Evolutionary conservation across 306 rosid species (phyloP), one percentile per base, ranked within the genome.

Genomic region (Inga laurina): DNA sequence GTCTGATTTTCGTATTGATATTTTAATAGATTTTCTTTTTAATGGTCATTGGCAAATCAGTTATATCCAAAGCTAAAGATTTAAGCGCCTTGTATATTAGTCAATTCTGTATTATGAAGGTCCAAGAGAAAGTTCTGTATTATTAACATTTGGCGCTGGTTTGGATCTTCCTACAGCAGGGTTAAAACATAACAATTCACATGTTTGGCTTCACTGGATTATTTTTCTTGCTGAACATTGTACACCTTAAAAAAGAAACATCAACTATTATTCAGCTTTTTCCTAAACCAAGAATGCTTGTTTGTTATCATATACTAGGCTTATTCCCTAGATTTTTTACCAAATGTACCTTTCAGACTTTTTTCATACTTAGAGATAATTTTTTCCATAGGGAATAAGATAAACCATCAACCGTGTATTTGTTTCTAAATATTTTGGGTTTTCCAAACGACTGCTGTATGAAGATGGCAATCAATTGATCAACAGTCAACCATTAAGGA

Each of bases 401-500:
- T 79, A 88, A 82, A 69, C 71, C 46, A 30, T 79, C 27, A 76
- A 69, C 78, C 62, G 39, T 75, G 44, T 70, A 30, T 68, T 81
- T 35, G 34, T 82, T 56, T 35, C 74, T 48, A 59, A 70, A 70
- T 78, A 41, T 27, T 89, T 72, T 86, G 94, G 99, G 99, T 97
- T 85, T 97, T 88, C 88, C 99, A 94, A 91, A 97, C 99, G n/a
- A 94, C 99, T 82, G 91, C 95, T 75, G 99, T 94, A 27, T 27
- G 27, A 27, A 27, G 27, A 27, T 27, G 27, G 27, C 27, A 27
- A 27, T 27, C 27, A 27, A 27, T 27, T 27, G 27, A 27, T 27
- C 27, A 27, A 27, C 27, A 27, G 27, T 27, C 27, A 27, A 27
- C 27, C 27, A 27, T 27, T 27, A 27, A 27, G 27, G 27, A 27